Evolutionary conservation across 192 early-diverging fungal genomes (phyloP).

Genomic region (Diversispora epigaea): DNA sequence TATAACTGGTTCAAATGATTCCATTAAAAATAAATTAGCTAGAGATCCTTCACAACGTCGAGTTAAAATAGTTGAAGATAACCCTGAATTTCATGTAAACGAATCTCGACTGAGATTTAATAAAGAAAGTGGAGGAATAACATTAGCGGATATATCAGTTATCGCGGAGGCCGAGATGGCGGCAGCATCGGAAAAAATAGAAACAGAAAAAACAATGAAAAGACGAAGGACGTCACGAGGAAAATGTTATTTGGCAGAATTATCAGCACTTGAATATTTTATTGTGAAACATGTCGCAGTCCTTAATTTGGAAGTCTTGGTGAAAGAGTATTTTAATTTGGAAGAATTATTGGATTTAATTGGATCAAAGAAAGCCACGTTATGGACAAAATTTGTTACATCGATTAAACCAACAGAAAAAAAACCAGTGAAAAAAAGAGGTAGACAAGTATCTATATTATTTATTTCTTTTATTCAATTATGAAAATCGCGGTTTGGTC

Average conservation of each 20-base stretch:
- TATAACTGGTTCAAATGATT: not conserved
- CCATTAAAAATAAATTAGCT: constrained; percentile 3
- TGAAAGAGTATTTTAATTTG: constrained; percentile 67
- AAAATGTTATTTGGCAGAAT: constrained; percentile 57
- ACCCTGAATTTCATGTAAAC: not conserved
- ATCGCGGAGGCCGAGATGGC: constrained; percentile 11
- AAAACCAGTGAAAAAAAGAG: constrained; percentile 49
- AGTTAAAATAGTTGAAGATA: constrained; percentile 24
- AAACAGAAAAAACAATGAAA: constrained; percentile 7
- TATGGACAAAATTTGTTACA: constrained; percentile 74
- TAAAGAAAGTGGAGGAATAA: constrained; percentile 21
- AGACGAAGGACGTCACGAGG: constrained; percentile 33
- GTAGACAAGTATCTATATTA: constrained; percentile 34
- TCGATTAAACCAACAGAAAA: constrained; percentile 60
- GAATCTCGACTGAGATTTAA: constrained; percentile 24
- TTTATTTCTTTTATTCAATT: not conserved
- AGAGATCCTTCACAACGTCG: constrained; percentile 31
- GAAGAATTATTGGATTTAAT: constrained; percentile 80
- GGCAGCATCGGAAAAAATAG: not conserved
- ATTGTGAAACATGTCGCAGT: constrained; percentile 85
- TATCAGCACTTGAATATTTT: constrained; percentile 79
- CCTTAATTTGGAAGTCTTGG: constrained; percentile 65
- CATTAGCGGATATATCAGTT: constrained; percentile 29
- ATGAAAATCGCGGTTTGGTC: not conserved
- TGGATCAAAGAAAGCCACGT: constrained; percentile 68